phyloP scores from a whole-genome alignment of 345 rosid genomes.

The Lepidium didymum region DNA sequence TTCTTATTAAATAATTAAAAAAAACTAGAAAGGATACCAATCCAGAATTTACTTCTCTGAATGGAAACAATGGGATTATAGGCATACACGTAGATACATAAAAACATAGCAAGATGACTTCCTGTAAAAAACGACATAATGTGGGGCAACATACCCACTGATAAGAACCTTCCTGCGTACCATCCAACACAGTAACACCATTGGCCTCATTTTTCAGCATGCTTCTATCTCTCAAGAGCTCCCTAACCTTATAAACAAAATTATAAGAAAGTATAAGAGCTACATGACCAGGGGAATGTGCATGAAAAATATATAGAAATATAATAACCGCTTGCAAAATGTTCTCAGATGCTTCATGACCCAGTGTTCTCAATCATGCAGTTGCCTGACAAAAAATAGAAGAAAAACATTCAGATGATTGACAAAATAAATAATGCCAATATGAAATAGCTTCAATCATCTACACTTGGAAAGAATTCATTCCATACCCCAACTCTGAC shows the following conservation, averaged over 20 bases:
- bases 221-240: constrained; percentile 72
- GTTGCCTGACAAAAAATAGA: constrained; percentile 53
- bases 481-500: constrained; percentile 91
- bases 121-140: not conserved
- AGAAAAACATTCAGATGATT: not conserved
- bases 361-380: constrained; percentile 89
- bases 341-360: constrained; percentile 65
- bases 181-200: constrained; percentile 79
- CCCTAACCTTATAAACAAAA: constrained; percentile 57
- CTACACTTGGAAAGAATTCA: not conserved
- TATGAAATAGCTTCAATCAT: not conserved
- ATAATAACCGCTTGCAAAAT: constrained; percentile 75
- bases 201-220: constrained; percentile 53
- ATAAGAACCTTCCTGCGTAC: constrained; percentile 95
- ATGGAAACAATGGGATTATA: not conserved
- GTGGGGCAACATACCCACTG: constrained; percentile 70
- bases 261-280: constrained; percentile 6
- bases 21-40: not conserved
- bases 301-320: not conserved
- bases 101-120: not conserved
- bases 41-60: not conserved
- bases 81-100: not conserved
- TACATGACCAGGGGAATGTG: constrained; percentile 8
- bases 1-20: not conserved
- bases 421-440: not conserved